Evolutionary conservation across 2,329 filamentous ascomycete species (phyloP), one percentile per base, ranked within the genome.

Genomic region (Colletotrichum noveboracense): DNA sequence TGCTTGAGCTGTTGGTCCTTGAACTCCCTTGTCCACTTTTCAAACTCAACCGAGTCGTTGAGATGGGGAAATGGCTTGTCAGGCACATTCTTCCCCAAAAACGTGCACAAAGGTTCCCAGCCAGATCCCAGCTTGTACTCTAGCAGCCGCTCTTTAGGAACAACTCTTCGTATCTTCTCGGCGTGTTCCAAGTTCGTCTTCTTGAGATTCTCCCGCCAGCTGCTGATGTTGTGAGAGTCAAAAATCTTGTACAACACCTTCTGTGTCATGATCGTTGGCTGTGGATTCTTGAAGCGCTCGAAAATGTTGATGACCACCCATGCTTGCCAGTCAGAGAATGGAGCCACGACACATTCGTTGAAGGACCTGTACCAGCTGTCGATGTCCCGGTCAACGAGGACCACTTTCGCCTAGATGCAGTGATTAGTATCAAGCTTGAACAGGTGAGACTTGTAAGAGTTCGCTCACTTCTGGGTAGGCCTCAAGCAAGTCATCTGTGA

Each of bases 401-500:
- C 83, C n/a, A 87, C 85, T 61, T 83, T 84, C 18, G 86, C 86
- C 36, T 24, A 4, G 4, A 32, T 1, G 16, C 56, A 6, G 26
- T 21, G 5, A 30, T 61, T 21, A 32, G 58, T 6, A 3, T 32
- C 5, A 60, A 3, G 8, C 16, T 8, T 21, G 0, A 30, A 7
- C 6, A 6, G 5, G 43, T 3, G n/a, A 48, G 9, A 48, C 18
- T 12, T 48, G 2, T 3, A 24, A 4, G 12, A 16, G 21, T 3
- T n/a, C 18, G 24, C 64, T 66, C 52, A 67, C 86, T 16, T 87
- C 81, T 0, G 86, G 86, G 70, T 87, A 87, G 14, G 87, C 74
- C 26, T 83, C 81, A 64, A 88, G 75, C 34, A 88, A 77, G 58
- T 87, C 85, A 28, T 82, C 80, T n/a, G 64, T 81, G 21, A 87